Base-by-base conservation (phyloP, 2,329 filamentous ascomycete species). In the Parastagonospora nodorum region DNA sequence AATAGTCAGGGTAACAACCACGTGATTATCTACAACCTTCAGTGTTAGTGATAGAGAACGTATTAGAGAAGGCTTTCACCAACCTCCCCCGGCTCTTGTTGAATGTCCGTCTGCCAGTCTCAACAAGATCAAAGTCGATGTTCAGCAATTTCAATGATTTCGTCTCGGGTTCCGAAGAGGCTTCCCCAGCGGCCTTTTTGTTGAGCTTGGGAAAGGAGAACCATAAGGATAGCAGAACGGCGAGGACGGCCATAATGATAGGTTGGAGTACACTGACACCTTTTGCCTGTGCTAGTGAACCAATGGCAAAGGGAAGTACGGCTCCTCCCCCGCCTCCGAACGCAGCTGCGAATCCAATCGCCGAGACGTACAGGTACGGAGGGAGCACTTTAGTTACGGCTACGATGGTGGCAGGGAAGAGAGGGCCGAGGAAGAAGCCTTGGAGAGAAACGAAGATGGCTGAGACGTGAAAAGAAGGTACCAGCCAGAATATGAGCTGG, bases 351-450 rank as follows among this genome's bases (percentile, higher is more conserved):
- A 93, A 92, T 0, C 89, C 89, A 53, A 94, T 89, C 0, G 86
- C 84, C 9, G 82, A 84, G 31, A 93, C 87, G 63, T 94, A 90
- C n/a, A 90, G 78, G 50, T 89, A 81, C 31, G 78, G 78, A 0
- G 89, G 88, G 2, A 94, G 76, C 6, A 92, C 75, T 61, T 88
- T 90, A 0, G 88, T 89, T 4, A 85, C 83, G 2, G 84, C 84
- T 1, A 91, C 84, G 10, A 93, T 82, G 0, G 84, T 87, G 0
- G 85, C 87, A 0, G 89, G 88, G 64, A 92, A 92, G 14, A 92
- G 72, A 0, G 90, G 89, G 0, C 89, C 90, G 0, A 92, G 78
- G 63, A 91, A 90, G 77, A 92, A 88, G 0, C 89, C 90, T 50
- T 90, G 79, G 1, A 92, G 74, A 0, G 83, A 79, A 11, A 90